These are phyloP conservation scores for Ascochyta clinopodiicola DNA, from an alignment of 2,329 filamentous ascomycete species.

Conservation along the genomic window DNA sequence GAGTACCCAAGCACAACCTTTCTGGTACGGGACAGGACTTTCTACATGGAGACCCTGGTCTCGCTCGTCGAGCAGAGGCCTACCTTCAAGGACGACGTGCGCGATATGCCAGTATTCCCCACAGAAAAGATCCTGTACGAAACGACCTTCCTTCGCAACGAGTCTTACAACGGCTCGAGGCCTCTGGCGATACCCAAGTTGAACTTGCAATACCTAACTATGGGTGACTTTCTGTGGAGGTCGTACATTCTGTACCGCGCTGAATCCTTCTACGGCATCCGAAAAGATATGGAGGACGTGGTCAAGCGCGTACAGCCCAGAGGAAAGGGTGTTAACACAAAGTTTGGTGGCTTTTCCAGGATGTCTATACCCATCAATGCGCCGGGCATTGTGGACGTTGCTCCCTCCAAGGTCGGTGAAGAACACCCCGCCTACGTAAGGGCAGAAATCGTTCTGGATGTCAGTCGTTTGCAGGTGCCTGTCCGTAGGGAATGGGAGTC, in stretches of 20 bases:
- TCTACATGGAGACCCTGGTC: slow-evolving; percentile 75
- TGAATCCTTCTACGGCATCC: slow-evolving; percentile 92
- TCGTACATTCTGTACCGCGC: slow-evolving; percentile 87
- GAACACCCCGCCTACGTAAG: slow-evolving; percentile 82
- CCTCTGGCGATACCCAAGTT: slow-evolving; percentile 92
- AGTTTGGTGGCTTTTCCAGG: slow-evolving; percentile 83
- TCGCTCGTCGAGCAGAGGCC: slow-evolving; percentile 76
- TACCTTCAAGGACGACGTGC: slow-evolving; percentile 81
- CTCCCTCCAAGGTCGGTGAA: slow-evolving; percentile 82
- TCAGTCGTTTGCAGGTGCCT: slow-evolving; percentile 77
- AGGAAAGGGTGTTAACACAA: slow-evolving; percentile 67
- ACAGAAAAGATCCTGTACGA: slow-evolving; percentile 86
- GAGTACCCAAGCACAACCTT: slow-evolving; percentile 77
- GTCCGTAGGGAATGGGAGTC: slow-evolving; percentile 89
- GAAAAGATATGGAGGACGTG: slow-evolving; percentile 85
- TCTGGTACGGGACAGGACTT: slow-evolving; percentile 67
- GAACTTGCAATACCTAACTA: slow-evolving; percentile 92
- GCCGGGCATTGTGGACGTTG: slow-evolving; percentile 85
- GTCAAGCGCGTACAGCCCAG: slow-evolving; percentile 79
- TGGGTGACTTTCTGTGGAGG: slow-evolving; percentile 96
- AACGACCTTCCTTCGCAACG: slow-evolving; percentile 76
- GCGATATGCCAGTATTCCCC: slow-evolving; percentile 76
- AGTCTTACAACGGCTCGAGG: slow-evolving; percentile 83
- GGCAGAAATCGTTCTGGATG: slow-evolving; percentile 84
- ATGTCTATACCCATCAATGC: slow-evolving; percentile 91